A percentile compares a stretch with the other conserved stretches of the same genome.
phyloP scores from a whole-genome alignment of 2,329 filamentous ascomycete genomes.

The Botrytis sinoallii region DNA sequence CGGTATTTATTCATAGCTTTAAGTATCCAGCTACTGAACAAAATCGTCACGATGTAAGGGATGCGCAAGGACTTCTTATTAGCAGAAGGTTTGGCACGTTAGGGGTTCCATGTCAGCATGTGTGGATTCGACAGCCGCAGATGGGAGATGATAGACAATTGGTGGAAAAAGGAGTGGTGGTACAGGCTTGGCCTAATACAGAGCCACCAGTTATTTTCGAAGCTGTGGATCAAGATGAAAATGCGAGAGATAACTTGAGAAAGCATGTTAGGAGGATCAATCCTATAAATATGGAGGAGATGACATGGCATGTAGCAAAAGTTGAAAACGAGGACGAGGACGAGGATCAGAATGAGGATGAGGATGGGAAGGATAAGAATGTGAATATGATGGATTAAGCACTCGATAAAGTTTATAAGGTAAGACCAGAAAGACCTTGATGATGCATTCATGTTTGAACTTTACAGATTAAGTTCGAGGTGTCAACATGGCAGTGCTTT shows the following conservation, averaged over 20 bases:
- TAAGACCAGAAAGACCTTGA: not conserved
- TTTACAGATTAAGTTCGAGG: not conserved
- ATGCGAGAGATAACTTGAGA: not conserved
- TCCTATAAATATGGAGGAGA: not conserved
- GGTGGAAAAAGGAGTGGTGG: not conserved
- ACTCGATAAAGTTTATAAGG: not conserved
- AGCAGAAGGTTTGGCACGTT: not conserved
- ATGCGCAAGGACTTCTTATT: not conserved
- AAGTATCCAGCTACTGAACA: not conserved
- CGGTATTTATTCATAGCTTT: not conserved
- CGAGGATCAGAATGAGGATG: not conserved
- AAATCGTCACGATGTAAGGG: accelerated
- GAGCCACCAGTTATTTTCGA: not conserved
- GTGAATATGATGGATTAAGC: too few relatives aligned
- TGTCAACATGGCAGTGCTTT: not conserved
- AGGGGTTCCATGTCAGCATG: not conserved
- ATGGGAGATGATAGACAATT: not conserved
- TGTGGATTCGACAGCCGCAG: not conserved
- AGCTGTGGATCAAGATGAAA: not conserved
- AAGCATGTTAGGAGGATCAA: not conserved
- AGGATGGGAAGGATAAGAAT: too few relatives aligned
- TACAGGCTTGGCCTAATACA: not conserved
- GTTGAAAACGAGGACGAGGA: not conserved
- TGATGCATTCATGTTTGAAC: not conserved
- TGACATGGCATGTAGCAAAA: not conserved